Evolutionary conservation across 2,329 filamentous ascomycete genomes (phyloP).

Genomic region (Davidsoniella eucalypti): DNA sequence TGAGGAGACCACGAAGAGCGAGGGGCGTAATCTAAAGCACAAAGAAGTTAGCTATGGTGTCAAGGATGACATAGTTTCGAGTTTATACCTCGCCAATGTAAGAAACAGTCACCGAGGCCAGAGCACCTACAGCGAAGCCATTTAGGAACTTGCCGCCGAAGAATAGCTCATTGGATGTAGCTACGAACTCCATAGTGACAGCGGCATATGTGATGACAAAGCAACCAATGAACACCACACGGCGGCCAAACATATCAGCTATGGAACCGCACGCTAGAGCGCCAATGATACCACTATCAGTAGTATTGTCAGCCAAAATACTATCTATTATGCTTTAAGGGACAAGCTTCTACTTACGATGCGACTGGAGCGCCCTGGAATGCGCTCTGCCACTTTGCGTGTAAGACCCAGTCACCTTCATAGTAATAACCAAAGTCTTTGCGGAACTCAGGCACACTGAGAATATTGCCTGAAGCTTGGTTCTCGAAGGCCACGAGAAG

Average conservation of each 20-base stretch:
- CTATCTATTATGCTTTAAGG: background rate
- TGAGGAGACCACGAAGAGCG: slow-evolving; percentile 18
- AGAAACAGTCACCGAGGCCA: slow-evolving; percentile 17
- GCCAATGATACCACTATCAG: slow-evolving; percentile 15
- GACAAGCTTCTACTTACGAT: slow-evolving; percentile 15
- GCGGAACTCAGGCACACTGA: slow-evolving; percentile 28
- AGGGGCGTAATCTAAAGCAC: slow-evolving; percentile 16
- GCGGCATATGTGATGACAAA: slow-evolving; percentile 22
- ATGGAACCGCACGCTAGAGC: slow-evolving; percentile 20
- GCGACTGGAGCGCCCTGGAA: slow-evolving; percentile 27
- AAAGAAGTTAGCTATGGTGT: background rate
- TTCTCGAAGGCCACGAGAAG: slow-evolving; percentile 26
- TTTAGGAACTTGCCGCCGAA: slow-evolving; percentile 28
- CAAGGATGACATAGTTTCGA: too few relatives aligned
- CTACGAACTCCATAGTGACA: slow-evolving; percentile 25
- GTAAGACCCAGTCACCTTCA: slow-evolving; percentile 14
- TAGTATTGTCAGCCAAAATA: background rate
- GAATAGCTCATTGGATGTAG: slow-evolving; percentile 24
- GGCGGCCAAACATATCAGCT: slow-evolving; percentile 23
- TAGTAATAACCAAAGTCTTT: slow-evolving; percentile 22
- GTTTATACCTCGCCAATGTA: slow-evolving; percentile 20
- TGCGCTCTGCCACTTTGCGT: slow-evolving; percentile 28
- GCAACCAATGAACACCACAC: slow-evolving; percentile 20
- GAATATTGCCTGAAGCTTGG: slow-evolving; percentile 23
- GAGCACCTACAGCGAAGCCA: slow-evolving; percentile 21